Conservation (phyloP, 495 filamentous ascomycete genomes). For the Xanthoparmelia taractica region DNA sequence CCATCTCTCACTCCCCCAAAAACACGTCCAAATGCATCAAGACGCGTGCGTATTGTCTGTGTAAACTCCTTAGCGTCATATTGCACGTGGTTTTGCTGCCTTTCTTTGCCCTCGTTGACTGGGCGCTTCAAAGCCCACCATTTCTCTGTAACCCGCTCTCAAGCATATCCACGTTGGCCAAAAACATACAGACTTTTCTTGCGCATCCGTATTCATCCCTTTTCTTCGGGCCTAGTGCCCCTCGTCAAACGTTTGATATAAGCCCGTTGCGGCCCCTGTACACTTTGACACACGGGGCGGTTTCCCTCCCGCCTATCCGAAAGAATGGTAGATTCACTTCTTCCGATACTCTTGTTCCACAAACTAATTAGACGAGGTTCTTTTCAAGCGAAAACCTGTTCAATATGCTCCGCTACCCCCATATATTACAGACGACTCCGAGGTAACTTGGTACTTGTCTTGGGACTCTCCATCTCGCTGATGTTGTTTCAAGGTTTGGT, state of each 20-base stretch:
- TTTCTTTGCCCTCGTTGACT: constrained; percentile 3
- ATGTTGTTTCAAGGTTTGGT: constrained; percentile 62
- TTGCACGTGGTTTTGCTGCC: constrained; percentile 1
- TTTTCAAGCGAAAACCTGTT: constrained; percentile 94
- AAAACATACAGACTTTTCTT: constrained; percentile 6
- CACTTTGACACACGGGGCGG: not conserved
- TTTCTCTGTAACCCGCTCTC: not conserved
- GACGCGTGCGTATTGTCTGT: constrained; percentile 15
- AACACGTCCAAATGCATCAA: constrained; percentile 11
- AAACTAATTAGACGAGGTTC: constrained; percentile 52
- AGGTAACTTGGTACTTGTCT: constrained; percentile 45
- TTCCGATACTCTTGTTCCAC: not conserved
- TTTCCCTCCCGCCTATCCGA: not conserved
- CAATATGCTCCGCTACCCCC: constrained; percentile 65
- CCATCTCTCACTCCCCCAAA: not conserved
- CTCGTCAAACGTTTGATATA: constrained; percentile 4
- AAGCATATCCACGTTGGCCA: constrained; percentile 8
- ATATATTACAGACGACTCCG: constrained; percentile 69
- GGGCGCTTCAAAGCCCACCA: not conserved
- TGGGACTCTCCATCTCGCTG: constrained; percentile 13
- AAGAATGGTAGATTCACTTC: constrained; percentile 15
- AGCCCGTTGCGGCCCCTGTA: not conserved
- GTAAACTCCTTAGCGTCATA: constrained; percentile 4
- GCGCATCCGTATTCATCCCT: constrained; percentile 7
- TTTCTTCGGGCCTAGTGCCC: constrained; percentile 1